Percentiles rank a stretch among this genome's conserved stretches.
phyloP scores from a whole-genome alignment of 306 rosid species.

The Purshia tridentata region DNA sequence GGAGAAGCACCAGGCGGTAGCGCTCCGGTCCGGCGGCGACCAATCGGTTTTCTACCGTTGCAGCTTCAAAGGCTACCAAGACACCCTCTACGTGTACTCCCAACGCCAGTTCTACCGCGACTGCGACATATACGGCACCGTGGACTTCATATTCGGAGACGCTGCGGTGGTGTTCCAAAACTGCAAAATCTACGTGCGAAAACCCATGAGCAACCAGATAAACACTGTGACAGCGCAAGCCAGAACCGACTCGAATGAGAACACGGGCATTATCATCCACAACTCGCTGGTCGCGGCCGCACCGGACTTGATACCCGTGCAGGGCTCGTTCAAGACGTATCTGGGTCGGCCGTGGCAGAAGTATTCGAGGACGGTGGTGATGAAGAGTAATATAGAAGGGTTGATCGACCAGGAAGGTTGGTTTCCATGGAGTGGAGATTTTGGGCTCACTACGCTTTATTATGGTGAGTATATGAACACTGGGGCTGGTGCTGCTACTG shows the following conservation, averaged over 20 bases:
- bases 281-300: slow-evolving; percentile 41
- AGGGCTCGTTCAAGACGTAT: slow-evolving; percentile 36
- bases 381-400: slow-evolving; percentile 51
- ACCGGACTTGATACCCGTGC: slow-evolving; percentile 37
- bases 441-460: slow-evolving; percentile 52
- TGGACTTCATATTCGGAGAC: slow-evolving; percentile 77
- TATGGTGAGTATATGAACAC: slow-evolving; percentile 68
- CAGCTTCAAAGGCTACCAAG: slow-evolving; percentile 77
- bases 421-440: slow-evolving; percentile 65
- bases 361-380: slow-evolving; percentile 68
- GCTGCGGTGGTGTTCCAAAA: slow-evolving; percentile 53
- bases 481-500: slow-evolving; percentile 56
- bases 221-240: slow-evolving; percentile 68
- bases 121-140: slow-evolving; percentile 68
- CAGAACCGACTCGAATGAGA: slow-evolving; percentile 68
- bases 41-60: slow-evolving; percentile 67
- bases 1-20: slow-evolving; percentile 69
- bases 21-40: slow-evolving; percentile 63
- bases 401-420: slow-evolving; percentile 57
- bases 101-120: slow-evolving; percentile 86
- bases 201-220: slow-evolving; percentile 46
- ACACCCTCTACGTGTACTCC: slow-evolving; percentile 64
- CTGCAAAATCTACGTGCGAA: slow-evolving; percentile 59
- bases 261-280: slow-evolving; percentile 67
- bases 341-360: slow-evolving; percentile 77